These are phyloP conservation scores for Penicillium sp. DNA, from an alignment of 2,329 filamentous ascomycete genomes.

Conservation along the genomic window DNA sequence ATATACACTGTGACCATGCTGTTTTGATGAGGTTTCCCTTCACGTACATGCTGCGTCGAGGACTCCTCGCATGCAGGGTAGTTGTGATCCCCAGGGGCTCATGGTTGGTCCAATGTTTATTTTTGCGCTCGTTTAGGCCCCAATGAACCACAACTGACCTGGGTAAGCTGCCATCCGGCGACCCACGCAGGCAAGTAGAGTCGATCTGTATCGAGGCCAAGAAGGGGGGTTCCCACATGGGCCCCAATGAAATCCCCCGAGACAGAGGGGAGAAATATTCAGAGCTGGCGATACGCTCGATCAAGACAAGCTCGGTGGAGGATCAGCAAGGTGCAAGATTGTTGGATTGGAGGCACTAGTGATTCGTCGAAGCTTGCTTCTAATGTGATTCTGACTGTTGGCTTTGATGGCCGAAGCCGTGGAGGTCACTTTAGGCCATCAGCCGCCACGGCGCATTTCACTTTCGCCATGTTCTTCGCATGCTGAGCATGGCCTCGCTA, in stretches of 20 bases:
- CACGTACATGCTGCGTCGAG: conserved; percentile 6
- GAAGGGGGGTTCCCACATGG: conserved; percentile 19
- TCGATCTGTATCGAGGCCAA: conserved; percentile 4
- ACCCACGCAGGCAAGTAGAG: conserved; percentile 3
- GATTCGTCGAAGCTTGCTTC: background rate
- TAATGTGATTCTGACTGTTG: too few relatives aligned
- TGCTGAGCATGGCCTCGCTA: too few relatives aligned
- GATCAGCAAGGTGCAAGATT: conserved; percentile 7
- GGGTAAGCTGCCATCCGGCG: conserved; percentile 4
- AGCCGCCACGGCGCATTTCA: too few relatives aligned
- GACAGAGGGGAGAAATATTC: background rate
- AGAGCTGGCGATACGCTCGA: conserved; percentile 2
- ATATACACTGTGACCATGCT: conserved; percentile 22
- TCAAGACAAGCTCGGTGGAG: conserved; percentile 1
- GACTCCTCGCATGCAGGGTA: conserved; percentile 18
- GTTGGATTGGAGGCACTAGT: background rate
- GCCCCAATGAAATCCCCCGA: conserved; percentile 7
- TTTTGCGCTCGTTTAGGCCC: conserved; percentile 5
- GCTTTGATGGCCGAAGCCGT: too few relatives aligned
- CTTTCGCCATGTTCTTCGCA: too few relatives aligned
- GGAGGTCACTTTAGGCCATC: too few relatives aligned
- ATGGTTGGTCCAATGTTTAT: conserved; percentile 7
- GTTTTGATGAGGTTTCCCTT: conserved; percentile 11
- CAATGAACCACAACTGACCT: conserved; percentile 11
- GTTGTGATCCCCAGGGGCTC: conserved; percentile 10